Evolutionary conservation across 1,284 basidiomycete genomes (phyloP).

Genomic region (Cutaneotrichosporon curvatum): DNA sequence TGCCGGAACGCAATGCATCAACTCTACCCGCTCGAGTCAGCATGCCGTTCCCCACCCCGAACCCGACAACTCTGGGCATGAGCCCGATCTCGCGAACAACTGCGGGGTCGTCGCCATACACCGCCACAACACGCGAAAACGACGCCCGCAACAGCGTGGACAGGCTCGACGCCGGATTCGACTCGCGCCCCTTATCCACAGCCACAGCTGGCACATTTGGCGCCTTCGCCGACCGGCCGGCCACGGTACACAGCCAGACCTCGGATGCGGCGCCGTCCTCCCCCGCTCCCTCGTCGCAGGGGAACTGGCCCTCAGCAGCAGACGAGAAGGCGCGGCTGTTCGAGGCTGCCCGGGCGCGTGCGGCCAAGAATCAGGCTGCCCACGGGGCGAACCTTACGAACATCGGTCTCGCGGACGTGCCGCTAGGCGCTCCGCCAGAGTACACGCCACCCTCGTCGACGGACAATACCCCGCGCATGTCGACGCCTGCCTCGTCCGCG

Average conservation of each 20-base stretch:
- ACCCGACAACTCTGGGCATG: neutral
- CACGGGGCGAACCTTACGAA: constrained; percentile 27
- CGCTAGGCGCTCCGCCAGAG: constrained; percentile 9
- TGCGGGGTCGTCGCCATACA: too few species aligned
- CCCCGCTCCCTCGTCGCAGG: neutral
- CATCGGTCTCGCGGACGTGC: constrained; percentile 24
- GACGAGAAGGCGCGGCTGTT: constrained; percentile 53
- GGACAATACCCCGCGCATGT: neutral
- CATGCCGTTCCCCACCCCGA: constrained; percentile 5
- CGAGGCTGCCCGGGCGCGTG: constrained; percentile 57
- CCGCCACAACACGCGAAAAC: too few species aligned
- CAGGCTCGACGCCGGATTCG: too few species aligned
- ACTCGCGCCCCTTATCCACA: too few species aligned
- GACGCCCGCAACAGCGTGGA: too few species aligned
- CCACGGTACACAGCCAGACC: too few species aligned
- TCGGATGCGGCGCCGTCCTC: too few species aligned
- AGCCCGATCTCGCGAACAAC: too few species aligned
- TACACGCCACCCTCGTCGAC: constrained; percentile 1
- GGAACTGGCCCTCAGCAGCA: constrained; percentile 30
- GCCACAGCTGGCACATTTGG: too few species aligned
- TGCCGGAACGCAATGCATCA: constrained; percentile 7
- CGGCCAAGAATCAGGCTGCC: constrained; percentile 48
- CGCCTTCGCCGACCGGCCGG: too few species aligned
- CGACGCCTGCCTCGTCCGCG: neutral
- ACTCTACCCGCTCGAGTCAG: constrained; percentile 15